Evolutionary conservation across 2,329 filamentous ascomycete species (phyloP).

Genomic region (Fusarium sacchari): DNA sequence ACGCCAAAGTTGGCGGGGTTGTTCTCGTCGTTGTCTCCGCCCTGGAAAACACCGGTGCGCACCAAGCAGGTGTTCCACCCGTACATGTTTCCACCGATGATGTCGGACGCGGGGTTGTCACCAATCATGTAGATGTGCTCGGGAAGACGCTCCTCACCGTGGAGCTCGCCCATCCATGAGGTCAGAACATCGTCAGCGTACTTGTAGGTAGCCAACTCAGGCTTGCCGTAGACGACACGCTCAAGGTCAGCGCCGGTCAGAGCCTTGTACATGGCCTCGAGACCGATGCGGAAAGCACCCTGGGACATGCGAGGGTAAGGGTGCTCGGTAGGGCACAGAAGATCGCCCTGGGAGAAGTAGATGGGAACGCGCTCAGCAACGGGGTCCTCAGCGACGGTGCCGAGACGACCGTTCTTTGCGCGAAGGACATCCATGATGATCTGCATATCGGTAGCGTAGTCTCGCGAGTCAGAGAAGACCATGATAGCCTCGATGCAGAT

Average conservation of each 20-base stretch:
- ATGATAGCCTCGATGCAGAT: conserved; percentile 87
- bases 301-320: conserved; percentile 85
- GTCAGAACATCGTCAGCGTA: conserved; percentile 71
- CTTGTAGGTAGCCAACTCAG: conserved; percentile 76
- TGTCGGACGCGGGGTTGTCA: conserved; percentile 69
- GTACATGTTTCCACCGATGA: conserved; percentile 77
- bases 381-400: conserved; percentile 63
- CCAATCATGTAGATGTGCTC: conserved; percentile 89
- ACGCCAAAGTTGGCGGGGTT: conserved; percentile 83
- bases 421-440: conserved; percentile 83
- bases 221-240: conserved; percentile 68
- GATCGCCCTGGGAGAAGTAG: conserved; percentile 87
- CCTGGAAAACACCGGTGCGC: conserved; percentile 81
- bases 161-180: conserved; percentile 79
- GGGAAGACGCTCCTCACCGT: conserved; percentile 74
- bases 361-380: conserved; percentile 69
- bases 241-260: conserved; percentile 61
- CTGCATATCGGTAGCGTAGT: conserved; percentile 88
- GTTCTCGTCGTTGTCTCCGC: conserved; percentile 78
- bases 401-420: conserved; percentile 78
- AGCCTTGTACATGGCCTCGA: conserved; percentile 79
- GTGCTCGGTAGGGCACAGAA: conserved; percentile 85
- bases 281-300: conserved; percentile 82
- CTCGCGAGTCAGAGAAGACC: conserved; percentile 90
- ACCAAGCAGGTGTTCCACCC: conserved; percentile 85